Conservation (phyloP, 2,329 filamentous ascomycete species). For the Aspergillus flavus region DNA sequence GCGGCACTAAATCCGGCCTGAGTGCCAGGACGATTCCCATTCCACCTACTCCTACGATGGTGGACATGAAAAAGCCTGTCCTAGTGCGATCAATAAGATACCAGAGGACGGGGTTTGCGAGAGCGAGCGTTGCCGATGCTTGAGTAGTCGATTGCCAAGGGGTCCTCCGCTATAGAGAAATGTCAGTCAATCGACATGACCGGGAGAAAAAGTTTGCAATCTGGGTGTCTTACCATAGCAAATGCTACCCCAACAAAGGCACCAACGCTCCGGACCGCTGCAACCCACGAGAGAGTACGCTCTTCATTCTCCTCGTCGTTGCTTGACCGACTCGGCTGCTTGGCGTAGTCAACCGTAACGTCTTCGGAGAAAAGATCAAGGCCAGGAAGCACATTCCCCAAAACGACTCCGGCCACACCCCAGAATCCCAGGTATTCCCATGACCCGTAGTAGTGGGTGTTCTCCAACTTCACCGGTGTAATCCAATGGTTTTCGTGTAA, state of each 20-base stretch:
- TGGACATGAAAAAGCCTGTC: conserved; percentile 78
- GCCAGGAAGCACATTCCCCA: conserved; percentile 82
- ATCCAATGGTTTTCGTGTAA: conserved; percentile 70
- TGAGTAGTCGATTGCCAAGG: conserved; percentile 96
- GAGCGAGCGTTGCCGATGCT: conserved; percentile 81
- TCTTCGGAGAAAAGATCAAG: conserved; percentile 76
- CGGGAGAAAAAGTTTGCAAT: not conserved
- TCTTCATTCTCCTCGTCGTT: conserved; percentile 34
- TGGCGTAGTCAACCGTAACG: conserved; percentile 42
- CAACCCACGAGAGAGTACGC: conserved; percentile 63
- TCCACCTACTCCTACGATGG: conserved; percentile 71
- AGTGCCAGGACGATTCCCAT: conserved; percentile 74
- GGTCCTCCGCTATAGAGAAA: conserved; percentile 69
- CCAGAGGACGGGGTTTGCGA: conserved; percentile 93
- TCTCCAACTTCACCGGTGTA: conserved; percentile 63
- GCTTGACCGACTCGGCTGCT: conserved; percentile 28
- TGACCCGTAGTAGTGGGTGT: conserved; percentile 53
- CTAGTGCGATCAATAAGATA: conserved; percentile 91
- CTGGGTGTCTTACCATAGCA: conserved; percentile 70
- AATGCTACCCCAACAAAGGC: conserved; percentile 75
- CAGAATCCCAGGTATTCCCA: conserved; percentile 77
- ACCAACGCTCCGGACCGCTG: conserved; percentile 68
- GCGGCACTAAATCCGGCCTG: conserved; percentile 76
- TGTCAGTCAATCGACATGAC: conserved; percentile 13
- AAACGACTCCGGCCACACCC: conserved; percentile 74